Conservation (phyloP, 352 stramenopile species). For the Pythium insidiosum region DNA sequence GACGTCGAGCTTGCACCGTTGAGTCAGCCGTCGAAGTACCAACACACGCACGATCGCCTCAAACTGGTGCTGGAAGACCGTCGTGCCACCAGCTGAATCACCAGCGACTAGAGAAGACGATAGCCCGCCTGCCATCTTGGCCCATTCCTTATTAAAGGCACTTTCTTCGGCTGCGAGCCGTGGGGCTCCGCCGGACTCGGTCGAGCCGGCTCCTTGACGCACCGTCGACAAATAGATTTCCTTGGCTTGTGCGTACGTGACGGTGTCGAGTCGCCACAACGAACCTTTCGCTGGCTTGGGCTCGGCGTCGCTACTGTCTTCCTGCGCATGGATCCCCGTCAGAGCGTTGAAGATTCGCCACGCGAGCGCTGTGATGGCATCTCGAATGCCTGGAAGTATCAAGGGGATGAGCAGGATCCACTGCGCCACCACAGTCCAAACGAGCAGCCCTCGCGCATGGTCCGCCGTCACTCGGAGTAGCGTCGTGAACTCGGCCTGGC, state of each 20-base stretch:
- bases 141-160: conserved; percentile 22
- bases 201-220: too few relatives aligned
- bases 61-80: conserved; percentile 38
- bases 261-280: too few relatives aligned
- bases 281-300: too few relatives aligned
- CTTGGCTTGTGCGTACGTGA: conserved; percentile 10
- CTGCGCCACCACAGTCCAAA: conserved; percentile 9
- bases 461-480: conserved; percentile 14
- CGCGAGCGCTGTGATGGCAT: too few relatives aligned
- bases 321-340: background rate
- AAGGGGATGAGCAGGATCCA: conserved; percentile 10
- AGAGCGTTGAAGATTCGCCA: too few relatives aligned
- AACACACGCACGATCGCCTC: conserved; percentile 51
- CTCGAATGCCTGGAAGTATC: conserved; percentile 11
- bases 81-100: background rate
- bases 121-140: conserved; percentile 11
- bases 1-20: conserved; percentile 45
- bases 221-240: conserved; percentile 15
- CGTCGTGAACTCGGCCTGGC: conserved; percentile 13
- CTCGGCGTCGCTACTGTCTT: background rate
- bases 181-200: conserved; percentile 8
- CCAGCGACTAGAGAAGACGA: too few relatives aligned
- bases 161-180: conserved; percentile 3
- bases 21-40: conserved; percentile 36
- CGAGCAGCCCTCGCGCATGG: conserved; percentile 7